Evolutionary conservation across 2,329 filamentous ascomycete genomes (phyloP).

Genomic region (Aspergillus melleus): DNA sequence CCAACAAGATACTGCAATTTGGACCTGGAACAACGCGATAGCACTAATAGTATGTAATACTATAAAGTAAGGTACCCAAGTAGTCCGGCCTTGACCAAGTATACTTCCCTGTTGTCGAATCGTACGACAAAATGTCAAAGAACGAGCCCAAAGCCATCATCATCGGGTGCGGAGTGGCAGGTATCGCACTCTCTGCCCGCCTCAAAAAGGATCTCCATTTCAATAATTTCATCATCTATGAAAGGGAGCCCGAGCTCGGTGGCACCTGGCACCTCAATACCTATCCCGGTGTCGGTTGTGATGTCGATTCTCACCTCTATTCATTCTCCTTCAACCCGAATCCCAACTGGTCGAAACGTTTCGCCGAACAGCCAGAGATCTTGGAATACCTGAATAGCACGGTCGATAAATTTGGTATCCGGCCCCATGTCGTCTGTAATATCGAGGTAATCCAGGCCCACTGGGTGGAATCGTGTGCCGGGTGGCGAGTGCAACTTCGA

Average conservation of each 20-base stretch:
- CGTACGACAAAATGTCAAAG: too few species aligned
- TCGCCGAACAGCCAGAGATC: conserved; percentile 16
- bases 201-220: background rate
- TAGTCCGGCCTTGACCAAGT: too few species aligned
- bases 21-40: too few species aligned
- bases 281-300: conserved; percentile 31
- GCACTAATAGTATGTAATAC: too few species aligned
- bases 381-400: conserved; percentile 3
- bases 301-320: conserved; percentile 17
- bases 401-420: background rate
- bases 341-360: conserved; percentile 20
- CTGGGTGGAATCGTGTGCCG: background rate
- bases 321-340: conserved; percentile 19
- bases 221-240: conserved; percentile 23
- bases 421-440: background rate
- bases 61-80: too few species aligned
- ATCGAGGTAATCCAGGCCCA: background rate
- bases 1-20: too few species aligned
- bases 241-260: conserved; percentile 31
- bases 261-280: conserved; percentile 36
- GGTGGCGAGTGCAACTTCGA: background rate
- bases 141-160: background rate
- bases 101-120: too few species aligned
- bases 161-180: background rate
- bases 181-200: background rate